A percentile compares a stretch with the other conserved stretches of the same genome.
These are phyloP conservation scores for Ramalina peruviana DNA, from an alignment of 495 filamentous ascomycete species.

Conservation along the genomic window DNA sequence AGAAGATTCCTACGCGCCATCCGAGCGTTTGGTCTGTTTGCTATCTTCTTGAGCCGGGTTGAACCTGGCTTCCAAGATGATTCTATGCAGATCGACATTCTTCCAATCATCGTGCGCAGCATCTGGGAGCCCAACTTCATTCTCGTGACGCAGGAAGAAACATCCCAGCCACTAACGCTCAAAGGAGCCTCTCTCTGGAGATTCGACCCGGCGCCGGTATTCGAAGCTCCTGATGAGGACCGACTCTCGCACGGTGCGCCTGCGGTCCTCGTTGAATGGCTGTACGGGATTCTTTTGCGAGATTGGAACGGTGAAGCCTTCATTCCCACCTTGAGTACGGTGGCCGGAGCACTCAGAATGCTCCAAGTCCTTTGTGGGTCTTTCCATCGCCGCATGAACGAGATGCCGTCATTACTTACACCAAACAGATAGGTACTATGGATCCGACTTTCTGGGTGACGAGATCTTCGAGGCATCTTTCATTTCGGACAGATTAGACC, in stretches of 20 bases:
- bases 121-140: too few relatives aligned
- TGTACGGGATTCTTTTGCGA: constrained; percentile 56
- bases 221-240: too few relatives aligned
- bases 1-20: constrained; percentile 24
- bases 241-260: too few relatives aligned
- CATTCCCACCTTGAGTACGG: constrained; percentile 47
- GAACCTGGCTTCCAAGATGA: too few relatives aligned
- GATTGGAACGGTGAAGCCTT: constrained; percentile 66
- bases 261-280: constrained; percentile 58
- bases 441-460: background rate
- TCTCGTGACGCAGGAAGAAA: too few relatives aligned
- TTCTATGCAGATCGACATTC: too few relatives aligned
- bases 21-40: too few relatives aligned
- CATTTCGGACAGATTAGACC: constrained; percentile 64
- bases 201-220: constrained; percentile 18
- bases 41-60: too few relatives aligned
- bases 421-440: background rate
- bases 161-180: too few relatives aligned
- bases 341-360: constrained; percentile 61
- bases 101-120: too few relatives aligned
- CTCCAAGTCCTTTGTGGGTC: constrained; percentile 58
- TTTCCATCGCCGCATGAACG: background rate
- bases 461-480: constrained; percentile 60
- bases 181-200: background rate
- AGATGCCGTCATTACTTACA: background rate